phyloP scores from a whole-genome alignment of 108 stramenopile species.

The Schizochytrium sp. region DNA sequence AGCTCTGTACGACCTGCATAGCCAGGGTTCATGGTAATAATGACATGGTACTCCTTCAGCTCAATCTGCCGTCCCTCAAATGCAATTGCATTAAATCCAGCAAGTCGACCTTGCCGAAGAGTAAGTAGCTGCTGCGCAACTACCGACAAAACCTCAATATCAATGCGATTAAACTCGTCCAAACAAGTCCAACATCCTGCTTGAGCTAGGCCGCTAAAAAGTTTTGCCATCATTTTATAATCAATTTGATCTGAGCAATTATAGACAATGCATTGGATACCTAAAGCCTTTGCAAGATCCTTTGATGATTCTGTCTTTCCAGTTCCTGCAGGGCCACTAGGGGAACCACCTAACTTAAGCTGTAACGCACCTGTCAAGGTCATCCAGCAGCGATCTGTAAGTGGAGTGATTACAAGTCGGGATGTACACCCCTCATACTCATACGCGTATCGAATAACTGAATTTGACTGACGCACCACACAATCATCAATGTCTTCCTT shows the following conservation, averaged over 20 bases:
- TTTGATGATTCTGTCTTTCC: conserved; percentile 79
- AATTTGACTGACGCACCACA: conserved; percentile 66
- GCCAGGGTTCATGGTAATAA: conserved; percentile 78
- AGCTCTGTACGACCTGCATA: conserved; percentile 77
- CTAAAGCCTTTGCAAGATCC: conserved; percentile 77
- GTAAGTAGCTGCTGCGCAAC: conserved; percentile 74
- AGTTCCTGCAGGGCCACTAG: conserved; percentile 76
- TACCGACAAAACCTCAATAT: conserved; percentile 78
- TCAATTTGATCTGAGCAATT: conserved; percentile 80
- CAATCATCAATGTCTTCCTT: conserved; percentile 59
- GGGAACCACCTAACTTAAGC: conserved; percentile 73
- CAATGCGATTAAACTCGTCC: conserved; percentile 77
- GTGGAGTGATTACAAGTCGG: conserved; percentile 77
- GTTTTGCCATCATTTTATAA: conserved; percentile 73
- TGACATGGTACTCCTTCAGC: conserved; percentile 69
- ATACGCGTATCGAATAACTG: conserved; percentile 71
- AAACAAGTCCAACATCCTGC: conserved; percentile 75
- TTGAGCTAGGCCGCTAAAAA: conserved; percentile 76
- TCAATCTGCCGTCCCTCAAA: conserved; percentile 70
- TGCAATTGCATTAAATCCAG: conserved; percentile 18
- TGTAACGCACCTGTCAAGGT: conserved; percentile 75
- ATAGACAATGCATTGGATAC: conserved; percentile 77
- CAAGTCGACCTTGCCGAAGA: conserved; percentile 68
- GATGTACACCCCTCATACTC: conserved; percentile 75
- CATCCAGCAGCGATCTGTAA: conserved; percentile 81